A percentile compares a stretch with the other conserved stretches of the same genome.
These are phyloP conservation scores for Amanita muscaria DNA, from an alignment of 768 basidiomycete species.

Conservation along the genomic window DNA sequence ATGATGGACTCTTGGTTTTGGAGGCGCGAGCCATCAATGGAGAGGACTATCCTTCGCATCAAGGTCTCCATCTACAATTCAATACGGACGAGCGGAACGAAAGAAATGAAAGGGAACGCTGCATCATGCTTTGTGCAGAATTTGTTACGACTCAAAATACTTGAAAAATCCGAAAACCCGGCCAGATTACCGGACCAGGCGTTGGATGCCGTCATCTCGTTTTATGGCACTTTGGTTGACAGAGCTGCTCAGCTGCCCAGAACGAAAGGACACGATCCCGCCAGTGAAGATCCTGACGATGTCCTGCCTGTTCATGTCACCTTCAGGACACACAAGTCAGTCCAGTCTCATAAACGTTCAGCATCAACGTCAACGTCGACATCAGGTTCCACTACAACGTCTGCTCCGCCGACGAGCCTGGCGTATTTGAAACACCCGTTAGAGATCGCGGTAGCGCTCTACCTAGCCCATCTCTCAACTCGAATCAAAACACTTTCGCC, in stretches of 20 bases:
- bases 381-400: constrained; percentile 26
- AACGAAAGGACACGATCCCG: constrained; percentile 5
- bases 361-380: constrained; percentile 18
- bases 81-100: too few relatives aligned
- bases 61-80: too few relatives aligned
- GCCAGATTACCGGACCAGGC: constrained; percentile 55
- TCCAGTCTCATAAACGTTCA: neutral
- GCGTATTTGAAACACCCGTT: constrained; percentile 36
- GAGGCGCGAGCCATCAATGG: constrained; percentile 2
- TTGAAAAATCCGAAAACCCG: constrained; percentile 42
- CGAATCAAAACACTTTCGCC: constrained; percentile 50
- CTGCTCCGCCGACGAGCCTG: constrained; percentile 20
- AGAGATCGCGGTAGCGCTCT: constrained; percentile 56
- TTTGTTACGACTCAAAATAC: constrained; percentile 46
- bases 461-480: constrained; percentile 52
- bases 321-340: neutral
- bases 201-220: constrained; percentile 45
- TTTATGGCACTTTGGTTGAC: constrained; percentile 54
- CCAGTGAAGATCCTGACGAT: constrained; percentile 7
- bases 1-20: constrained; percentile 37
- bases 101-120: constrained; percentile 34
- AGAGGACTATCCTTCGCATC: constrained; percentile 8
- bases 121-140: constrained; percentile 49
- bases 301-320: constrained; percentile 1
- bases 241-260: constrained; percentile 33